Percentiles rank a stretch among this genome's conserved stretches.
Conservation (phyloP, 2,329 filamentous ascomycete species). For the Xylaria sp. region DNA sequence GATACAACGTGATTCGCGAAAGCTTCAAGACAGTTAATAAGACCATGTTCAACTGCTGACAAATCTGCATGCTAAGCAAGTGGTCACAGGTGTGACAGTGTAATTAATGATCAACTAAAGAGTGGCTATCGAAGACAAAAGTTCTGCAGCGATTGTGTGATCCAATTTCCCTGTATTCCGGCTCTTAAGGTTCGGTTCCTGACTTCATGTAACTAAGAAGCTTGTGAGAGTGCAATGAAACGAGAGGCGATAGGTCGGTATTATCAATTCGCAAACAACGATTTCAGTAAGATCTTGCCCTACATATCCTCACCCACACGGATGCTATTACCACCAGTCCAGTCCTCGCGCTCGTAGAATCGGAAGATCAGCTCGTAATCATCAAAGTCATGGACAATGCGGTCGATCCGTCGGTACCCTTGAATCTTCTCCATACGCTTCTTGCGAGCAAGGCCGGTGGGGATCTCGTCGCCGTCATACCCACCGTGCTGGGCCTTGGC, state of each 20-base stretch:
- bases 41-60: constrained; percentile 14
- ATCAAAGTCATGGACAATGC: constrained; percentile 96
- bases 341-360: constrained; percentile 93
- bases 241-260: constrained; percentile 28
- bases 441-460: constrained; percentile 49
- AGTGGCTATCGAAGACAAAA: constrained; percentile 28
- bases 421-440: constrained; percentile 78
- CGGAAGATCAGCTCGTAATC: constrained; percentile 97
- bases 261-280: constrained; percentile 14
- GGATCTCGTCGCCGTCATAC: constrained; percentile 54
- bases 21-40: constrained; percentile 23
- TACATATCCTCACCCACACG: constrained; percentile 64
- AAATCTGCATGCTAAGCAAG: constrained; percentile 8
- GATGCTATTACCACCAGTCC: constrained; percentile 63
- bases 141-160: constrained; percentile 18
- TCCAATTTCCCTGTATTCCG: constrained; percentile 19
- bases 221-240: constrained; percentile 13
- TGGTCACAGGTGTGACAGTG: constrained; percentile 27
- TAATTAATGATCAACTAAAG: constrained; percentile 32
- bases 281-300: constrained; percentile 8
- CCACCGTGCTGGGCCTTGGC: constrained; percentile 70
- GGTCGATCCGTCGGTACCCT: constrained; percentile 89
- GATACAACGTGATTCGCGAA: constrained; percentile 2
- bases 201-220: constrained; percentile 4
- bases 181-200: background rate